Evolutionary conservation across 2,329 filamentous ascomycete species (phyloP), one percentile per base, ranked within the genome.

Genomic region (Pseudogymnoascus sp.): DNA sequence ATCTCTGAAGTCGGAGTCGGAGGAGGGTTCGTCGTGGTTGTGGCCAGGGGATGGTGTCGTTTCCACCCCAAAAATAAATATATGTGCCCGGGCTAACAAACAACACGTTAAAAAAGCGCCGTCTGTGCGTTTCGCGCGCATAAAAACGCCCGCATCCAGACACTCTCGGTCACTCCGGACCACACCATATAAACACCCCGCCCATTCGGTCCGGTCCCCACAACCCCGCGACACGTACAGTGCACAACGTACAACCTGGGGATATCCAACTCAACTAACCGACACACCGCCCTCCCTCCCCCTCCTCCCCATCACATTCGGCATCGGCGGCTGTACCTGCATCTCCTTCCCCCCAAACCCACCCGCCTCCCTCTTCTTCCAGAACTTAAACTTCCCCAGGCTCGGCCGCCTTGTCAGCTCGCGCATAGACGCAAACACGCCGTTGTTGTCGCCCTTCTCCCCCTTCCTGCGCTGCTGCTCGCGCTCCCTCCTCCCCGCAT

Each of bases 281-380:
- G 40, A 45, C 40, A 45, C 40, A 3, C 18, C 18, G 0, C 40
- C 51, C 26, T 59, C 31, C 26, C 51, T 59, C n/a, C 51, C 51
- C 23, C 51, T 59, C 51, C 51, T 59, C 51, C 51, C 51, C 31
- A 59, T 36, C 51, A 31, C 51, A 16, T 59, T 59, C 40, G 40
- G 40, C 40, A 45, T 45, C 40, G 18, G 40, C 16, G 39, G 39
- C 40, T 11, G 18, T 2, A 7, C 6, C 18, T 23, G 18, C 7
- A 1, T 16, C 36, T 39, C 40, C 40, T 2, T 45, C 18, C 18
- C 18, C 8, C 3, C 40, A 45, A 42, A 42, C 4, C 39, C 39
- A 18, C 39, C 39, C 7, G 16, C 39, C 16, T 18, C 39, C 39
- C 18, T 45, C 40, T 45, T 45, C 40, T 23, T 45, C 40, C 40